These are phyloP conservation scores for Yamadazyma aaseri DNA, from an alignment of 1,139 yeast genomes.

Conservation along the genomic window DNA sequence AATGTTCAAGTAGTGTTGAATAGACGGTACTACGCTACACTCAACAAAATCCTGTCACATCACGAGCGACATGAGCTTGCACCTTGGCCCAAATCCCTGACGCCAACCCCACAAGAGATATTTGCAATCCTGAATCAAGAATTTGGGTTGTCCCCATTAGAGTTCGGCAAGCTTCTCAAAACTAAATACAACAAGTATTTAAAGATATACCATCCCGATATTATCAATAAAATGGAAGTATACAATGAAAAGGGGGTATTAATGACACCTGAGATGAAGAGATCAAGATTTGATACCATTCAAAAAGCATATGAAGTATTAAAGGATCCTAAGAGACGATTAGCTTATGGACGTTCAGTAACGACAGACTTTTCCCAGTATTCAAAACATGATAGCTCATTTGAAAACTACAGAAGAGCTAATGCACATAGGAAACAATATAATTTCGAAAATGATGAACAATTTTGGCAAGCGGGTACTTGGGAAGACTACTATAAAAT, in stretches of 20 bases:
- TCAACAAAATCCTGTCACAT: slow-evolving; percentile 11
- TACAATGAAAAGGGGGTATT: slow-evolving; percentile 27
- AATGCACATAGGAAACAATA: slow-evolving; percentile 37
- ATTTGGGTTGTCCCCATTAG: slow-evolving; percentile 21
- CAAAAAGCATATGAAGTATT: slow-evolving; percentile 74
- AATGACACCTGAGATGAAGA: slow-evolving; percentile 39
- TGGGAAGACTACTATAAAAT: slow-evolving; percentile 66
- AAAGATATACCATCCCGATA: slow-evolving; percentile 86
- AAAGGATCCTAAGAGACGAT: slow-evolving; percentile 49
- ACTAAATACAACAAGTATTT: slow-evolving; percentile 61
- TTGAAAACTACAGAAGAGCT: slow-evolving; percentile 40
- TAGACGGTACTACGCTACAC: no score
- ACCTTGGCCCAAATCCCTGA: slow-evolving; percentile 58
- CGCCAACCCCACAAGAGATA: slow-evolving; percentile 77
- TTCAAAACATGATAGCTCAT: slow-evolving; percentile 36
- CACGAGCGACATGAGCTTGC: slow-evolving; percentile 26
- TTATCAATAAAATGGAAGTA: slow-evolving; percentile 29
- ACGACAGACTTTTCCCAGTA: slow-evolving; percentile 29
- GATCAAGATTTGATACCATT: slow-evolving; percentile 65
- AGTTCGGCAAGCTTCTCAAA: slow-evolving; percentile 51
- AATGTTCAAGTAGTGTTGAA: no score
- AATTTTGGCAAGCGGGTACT: slow-evolving; percentile 65
- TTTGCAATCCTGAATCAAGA: slow-evolving; percentile 42
- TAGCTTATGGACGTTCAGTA: slow-evolving; percentile 30
- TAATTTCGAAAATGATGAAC: slow-evolving; percentile 37